Percentiles rank a stretch among this genome's conserved stretches.
Conservation (phyloP, 2,329 filamentous ascomycete species). For the Pseudocercospora macadamiae region DNA sequence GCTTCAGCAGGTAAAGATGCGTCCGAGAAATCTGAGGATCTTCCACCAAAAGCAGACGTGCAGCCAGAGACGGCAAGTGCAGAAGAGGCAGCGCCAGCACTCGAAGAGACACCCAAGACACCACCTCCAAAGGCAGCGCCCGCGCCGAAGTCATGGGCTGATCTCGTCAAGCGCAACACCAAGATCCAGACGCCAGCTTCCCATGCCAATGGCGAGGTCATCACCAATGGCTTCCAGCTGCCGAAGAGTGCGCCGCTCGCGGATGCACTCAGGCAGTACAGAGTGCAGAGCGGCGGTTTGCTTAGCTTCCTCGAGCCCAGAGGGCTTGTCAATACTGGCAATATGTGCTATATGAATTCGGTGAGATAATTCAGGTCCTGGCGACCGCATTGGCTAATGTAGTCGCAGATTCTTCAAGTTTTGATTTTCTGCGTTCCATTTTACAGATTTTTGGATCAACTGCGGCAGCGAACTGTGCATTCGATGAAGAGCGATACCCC, state of each 20-base stretch:
- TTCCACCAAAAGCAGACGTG: slow-evolving; percentile 19
- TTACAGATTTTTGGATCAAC: slow-evolving; percentile 87
- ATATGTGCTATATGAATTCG: slow-evolving; percentile 99
- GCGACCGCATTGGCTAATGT: slow-evolving; percentile 3
- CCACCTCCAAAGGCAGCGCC: slow-evolving; percentile 45
- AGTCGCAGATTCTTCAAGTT: slow-evolving; percentile 81
- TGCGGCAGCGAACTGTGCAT: slow-evolving; percentile 79
- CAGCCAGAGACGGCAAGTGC: slow-evolving; percentile 12
- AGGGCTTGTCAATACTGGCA: slow-evolving; percentile 93
- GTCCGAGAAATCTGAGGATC: slow-evolving; percentile 16
- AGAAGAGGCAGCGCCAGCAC: slow-evolving; percentile 35
- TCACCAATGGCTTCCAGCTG: slow-evolving; percentile 43
- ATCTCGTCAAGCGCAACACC: slow-evolving; percentile 62
- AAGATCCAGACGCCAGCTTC: slow-evolving; percentile 35
- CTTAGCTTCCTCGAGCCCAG: slow-evolving; percentile 87
- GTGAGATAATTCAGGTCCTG: slow-evolving; percentile 60
- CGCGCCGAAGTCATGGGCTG: slow-evolving; percentile 66
- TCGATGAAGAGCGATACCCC: slow-evolving; percentile 96
- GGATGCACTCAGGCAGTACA: slow-evolving; percentile 76
- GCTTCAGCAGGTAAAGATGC: slow-evolving; percentile 39
- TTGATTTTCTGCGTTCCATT: slow-evolving; percentile 93
- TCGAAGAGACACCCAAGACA: slow-evolving; percentile 42
- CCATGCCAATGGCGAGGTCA: slow-evolving; percentile 32
- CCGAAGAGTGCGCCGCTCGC: slow-evolving; percentile 60
- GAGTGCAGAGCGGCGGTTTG: slow-evolving; percentile 65